phyloP scores from a whole-genome alignment of 2,329 filamentous ascomycete genomes.

The Fusarium goolgardi region DNA sequence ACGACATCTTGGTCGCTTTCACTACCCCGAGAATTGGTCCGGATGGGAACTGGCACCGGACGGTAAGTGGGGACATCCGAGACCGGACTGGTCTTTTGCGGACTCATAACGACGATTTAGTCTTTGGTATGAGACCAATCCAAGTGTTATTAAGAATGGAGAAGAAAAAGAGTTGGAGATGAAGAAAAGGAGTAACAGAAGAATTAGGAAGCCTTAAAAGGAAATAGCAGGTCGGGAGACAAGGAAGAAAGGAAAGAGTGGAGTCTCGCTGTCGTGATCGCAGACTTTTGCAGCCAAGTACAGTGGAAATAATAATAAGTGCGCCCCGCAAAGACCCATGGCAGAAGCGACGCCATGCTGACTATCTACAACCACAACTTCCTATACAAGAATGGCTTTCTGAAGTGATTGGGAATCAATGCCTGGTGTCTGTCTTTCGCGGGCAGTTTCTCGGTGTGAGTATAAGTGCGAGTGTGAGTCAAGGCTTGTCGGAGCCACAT shows the following conservation, averaged over 20 bases:
- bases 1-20: slow-evolving; percentile 31
- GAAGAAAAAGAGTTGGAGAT: neutral
- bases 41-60: slow-evolving; percentile 41
- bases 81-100: slow-evolving; percentile 10
- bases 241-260: slow-evolving; percentile 24
- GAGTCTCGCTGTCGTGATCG: slow-evolving; percentile 44
- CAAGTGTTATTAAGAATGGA: neutral
- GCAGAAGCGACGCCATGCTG: slow-evolving; percentile 6
- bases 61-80: slow-evolving; percentile 19
- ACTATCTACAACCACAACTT: slow-evolving; percentile 17
- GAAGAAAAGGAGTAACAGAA: neutral
- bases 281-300: slow-evolving; percentile 33
- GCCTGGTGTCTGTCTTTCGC: slow-evolving; percentile 5
- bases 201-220: neutral
- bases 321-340: slow-evolving; percentile 35
- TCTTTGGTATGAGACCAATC: neutral
- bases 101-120: slow-evolving; percentile 19
- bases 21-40: slow-evolving; percentile 27
- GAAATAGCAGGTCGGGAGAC: slow-evolving; percentile 23
- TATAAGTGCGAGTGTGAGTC: slow-evolving; percentile 24
- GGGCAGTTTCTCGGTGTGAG: slow-evolving; percentile 12
- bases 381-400: slow-evolving; percentile 7
- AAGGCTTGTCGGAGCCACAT: slow-evolving; percentile 4
- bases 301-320: neutral
- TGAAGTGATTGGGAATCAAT: neutral